Evolutionary conservation across 257 asterid genomes (phyloP), one percentile per base, ranked within the genome.

Genomic region (Fraxinus anomala): DNA sequence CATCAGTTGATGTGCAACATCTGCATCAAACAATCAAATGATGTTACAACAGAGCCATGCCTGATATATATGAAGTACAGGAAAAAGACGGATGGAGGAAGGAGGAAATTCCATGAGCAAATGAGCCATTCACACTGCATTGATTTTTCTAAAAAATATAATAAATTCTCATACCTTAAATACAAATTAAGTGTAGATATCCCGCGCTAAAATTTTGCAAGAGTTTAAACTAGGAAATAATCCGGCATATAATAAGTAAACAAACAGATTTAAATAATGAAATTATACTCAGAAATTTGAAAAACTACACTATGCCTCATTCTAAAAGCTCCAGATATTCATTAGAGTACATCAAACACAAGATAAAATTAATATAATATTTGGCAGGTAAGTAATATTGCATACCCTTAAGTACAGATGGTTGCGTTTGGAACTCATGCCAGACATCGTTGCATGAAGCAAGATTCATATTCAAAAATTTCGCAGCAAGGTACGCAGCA

Each of bases 401-500:
- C 47, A 65, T 88, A 91, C 99, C 98, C 89, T 85, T 90, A 21
- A 96, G 93, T 28, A 96, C 93, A 76, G 90, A 42, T 1, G 98
- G 96, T 5, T 96, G 84, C 1, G 99, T 89, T 69, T 89, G 92
- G 81, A 96, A 96, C 85, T 91, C 97, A 31, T 82, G 83, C 98
- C 98, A 93, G 59, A 93, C 89, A 74, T 56, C 76, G 79, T 92
- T 92, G 79, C 88, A 83, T 6, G 97, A 92, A 63, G 96, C 74
- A 74, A 91, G 92, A 85, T 93, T 90, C 94, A 96, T 82, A 81
- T 89, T 89, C 69, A 96, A 82, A 75, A 84, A 83, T 68, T 96
- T 93, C 14, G 97, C 92, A 81, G 99, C 98, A 79, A 93, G 97
- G 80, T 93, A 96, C 39, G 99, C 99, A 81, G 97, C 97, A 78